These are phyloP conservation scores for Kitagawia praeruptora DNA, from an alignment of 129 eudicot genomes.

Conservation along the genomic window DNA sequence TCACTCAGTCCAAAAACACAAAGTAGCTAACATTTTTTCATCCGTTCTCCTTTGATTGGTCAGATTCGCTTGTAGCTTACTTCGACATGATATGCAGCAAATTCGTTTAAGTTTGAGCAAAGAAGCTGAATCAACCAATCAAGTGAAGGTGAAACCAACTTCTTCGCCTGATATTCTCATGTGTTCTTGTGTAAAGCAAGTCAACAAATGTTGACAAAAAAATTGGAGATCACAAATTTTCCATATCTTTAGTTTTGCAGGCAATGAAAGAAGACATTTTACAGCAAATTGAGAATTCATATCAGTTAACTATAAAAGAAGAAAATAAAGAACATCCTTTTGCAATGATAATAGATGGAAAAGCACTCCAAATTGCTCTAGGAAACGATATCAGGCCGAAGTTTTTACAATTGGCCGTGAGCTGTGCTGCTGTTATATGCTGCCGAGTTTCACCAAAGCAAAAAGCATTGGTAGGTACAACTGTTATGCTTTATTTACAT, in stretches of 20 bases:
- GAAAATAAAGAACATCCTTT: slow-evolving; percentile 10
- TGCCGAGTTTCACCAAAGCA: slow-evolving; percentile 13
- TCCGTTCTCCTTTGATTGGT: slow-evolving; percentile 8
- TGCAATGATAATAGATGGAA: slow-evolving; percentile 13
- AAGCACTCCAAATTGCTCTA: slow-evolving; percentile 12
- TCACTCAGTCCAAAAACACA: not conserved
- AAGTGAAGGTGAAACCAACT: slow-evolving; percentile 34
- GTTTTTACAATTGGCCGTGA: slow-evolving; percentile 9
- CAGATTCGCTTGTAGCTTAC: slow-evolving; percentile 57
- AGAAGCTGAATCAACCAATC: slow-evolving; percentile 38
- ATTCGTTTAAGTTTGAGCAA: slow-evolving; percentile 43
- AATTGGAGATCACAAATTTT: not conserved
- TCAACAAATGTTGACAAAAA: not conserved
- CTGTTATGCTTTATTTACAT: not conserved
- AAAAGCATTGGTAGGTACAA: slow-evolving; percentile 10
- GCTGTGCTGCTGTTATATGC: slow-evolving; percentile 15
- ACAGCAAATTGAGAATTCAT: slow-evolving; percentile 3
- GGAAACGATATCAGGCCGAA: not conserved
- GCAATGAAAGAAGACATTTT: slow-evolving; percentile 13
- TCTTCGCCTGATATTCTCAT: not conserved
- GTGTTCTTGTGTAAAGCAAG: not conserved
- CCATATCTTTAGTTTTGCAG: slow-evolving; percentile 9
- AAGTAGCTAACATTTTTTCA: not conserved
- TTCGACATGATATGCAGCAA: slow-evolving; percentile 49
- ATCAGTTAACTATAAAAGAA: slow-evolving; percentile 11